Percentiles rank a stretch among this genome's conserved stretches.
phyloP scores from a whole-genome alignment of 257 asterid genomes.

The Nemophila menziesii region DNA sequence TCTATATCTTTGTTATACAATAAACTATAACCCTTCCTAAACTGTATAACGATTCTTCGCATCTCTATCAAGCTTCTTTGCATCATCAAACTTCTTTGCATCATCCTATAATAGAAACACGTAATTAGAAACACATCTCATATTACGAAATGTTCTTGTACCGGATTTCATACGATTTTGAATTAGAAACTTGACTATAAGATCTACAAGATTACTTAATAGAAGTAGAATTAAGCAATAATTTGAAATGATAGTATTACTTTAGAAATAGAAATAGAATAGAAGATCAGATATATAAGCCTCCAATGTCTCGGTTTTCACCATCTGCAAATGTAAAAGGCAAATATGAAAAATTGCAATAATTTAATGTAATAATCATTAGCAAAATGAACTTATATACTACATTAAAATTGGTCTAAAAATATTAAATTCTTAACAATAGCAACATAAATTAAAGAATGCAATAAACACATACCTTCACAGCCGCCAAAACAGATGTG shows the following conservation, averaged over 20 bases:
- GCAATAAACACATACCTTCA: conserved; percentile 40
- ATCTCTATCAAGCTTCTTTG: too few species aligned
- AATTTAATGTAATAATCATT: too few species aligned
- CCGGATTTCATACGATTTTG: neutral
- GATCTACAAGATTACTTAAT: conserved; percentile 35
- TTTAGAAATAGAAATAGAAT: too few species aligned
- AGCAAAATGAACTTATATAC: too few species aligned
- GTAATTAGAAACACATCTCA: conserved; percentile 8
- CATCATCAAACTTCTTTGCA: too few species aligned
- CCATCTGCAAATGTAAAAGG: conserved; percentile 37
- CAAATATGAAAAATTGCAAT: neutral
- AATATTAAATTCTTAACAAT: neutral
- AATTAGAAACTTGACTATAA: conserved; percentile 4
- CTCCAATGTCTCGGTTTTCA: conserved; percentile 86
- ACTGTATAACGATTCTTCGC: too few species aligned
- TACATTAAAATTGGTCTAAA: too few species aligned
- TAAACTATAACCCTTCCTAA: too few species aligned
- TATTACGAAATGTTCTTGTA: conserved; percentile 11
- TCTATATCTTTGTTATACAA: too few species aligned
- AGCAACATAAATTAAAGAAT: neutral
- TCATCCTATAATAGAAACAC: too few species aligned
- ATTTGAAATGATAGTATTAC: too few species aligned
- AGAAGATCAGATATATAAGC: conserved; percentile 46
- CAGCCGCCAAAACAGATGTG: conserved; percentile 44
- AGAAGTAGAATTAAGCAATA: too few species aligned